Conservation (phyloP, 2,329 filamentous ascomycete genomes). For the Penicillium sp. region DNA sequence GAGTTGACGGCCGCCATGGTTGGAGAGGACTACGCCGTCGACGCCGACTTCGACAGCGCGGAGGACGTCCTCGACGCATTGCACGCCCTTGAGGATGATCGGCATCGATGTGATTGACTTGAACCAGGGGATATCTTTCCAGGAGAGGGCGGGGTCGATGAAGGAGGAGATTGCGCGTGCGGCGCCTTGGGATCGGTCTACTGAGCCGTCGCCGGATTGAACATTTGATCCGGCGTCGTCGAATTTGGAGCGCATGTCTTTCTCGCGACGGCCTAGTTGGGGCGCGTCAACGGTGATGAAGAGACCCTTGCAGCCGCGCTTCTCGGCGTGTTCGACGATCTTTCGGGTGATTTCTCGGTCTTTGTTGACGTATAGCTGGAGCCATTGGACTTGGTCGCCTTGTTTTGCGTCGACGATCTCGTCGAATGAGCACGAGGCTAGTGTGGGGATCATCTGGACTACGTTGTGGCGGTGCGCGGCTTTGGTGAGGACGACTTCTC, state of each 20-base stretch:
- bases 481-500: conserved; percentile 86
- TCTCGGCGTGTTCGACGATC: conserved; percentile 90
- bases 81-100: conserved; percentile 94
- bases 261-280: conserved; percentile 90
- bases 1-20: conserved; percentile 93
- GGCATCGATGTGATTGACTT: conserved; percentile 88
- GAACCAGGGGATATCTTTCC: conserved; percentile 96
- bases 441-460: conserved; percentile 97
- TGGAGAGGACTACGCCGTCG: conserved; percentile 89
- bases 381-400: conserved; percentile 87
- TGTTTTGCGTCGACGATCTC: conserved; percentile 87
- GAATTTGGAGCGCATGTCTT: conserved; percentile 96
- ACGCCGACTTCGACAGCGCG: conserved; percentile 80
- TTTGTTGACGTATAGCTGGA: conserved; percentile 97
- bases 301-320: conserved; percentile 87
- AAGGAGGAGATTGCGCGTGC: conserved; percentile 94
- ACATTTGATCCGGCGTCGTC: conserved; percentile 81
- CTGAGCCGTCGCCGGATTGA: conserved; percentile 68
- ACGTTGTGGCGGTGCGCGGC: conserved; percentile 85
- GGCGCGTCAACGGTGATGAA: conserved; percentile 99
- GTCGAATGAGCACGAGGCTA: conserved; percentile 96
- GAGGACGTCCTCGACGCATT: conserved; percentile 93
- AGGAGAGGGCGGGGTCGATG: conserved; percentile 91
- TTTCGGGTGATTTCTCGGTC: conserved; percentile 86
- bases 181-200: conserved; percentile 88